Base-by-base conservation (phyloP, 2,329 filamentous ascomycete genomes). In the Eutypa lata region DNA sequence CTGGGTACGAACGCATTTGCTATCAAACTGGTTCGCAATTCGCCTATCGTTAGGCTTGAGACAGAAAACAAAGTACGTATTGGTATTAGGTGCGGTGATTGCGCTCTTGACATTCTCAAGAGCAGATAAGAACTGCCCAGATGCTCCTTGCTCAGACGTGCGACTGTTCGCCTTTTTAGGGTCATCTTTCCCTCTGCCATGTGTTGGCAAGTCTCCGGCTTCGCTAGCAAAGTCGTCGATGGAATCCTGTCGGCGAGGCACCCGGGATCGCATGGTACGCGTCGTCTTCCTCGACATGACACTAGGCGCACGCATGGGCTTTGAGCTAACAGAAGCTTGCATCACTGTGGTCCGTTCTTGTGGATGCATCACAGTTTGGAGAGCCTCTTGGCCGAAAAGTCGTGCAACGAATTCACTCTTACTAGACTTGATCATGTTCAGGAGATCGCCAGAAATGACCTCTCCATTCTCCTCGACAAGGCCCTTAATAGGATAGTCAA, bases 21-120 rank as follows among this genome's bases (percentile, higher is more conserved):
- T 97, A 71, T 99, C 94, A 63, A 97, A 99, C 66, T 99, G 94
- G 62, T 99, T 99, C 56, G 94, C 93, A 60, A 99, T 99, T 48
- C 94, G 86, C 50, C 94, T 84, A 68, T 99, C 94, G 62, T 99
- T 99, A 21, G 94, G 93, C 73, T 99, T 99, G 58, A 99, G 74
- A 66, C 94, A 99, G 72, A 99, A 97, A 44, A 99, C 83, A 63
- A 97, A 97, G 72, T 99, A 99, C 1, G 89, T 84, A 65, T 99
- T 99, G 11, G 91, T 89, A 65, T 91, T 90, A 3, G 87, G 83
- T 2, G 89, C 85, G 2, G 85, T 88, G 44, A 99, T 77, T 2
- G 91, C 92, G 63, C 93, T 92, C 53, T 87, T 95, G 53, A 99
- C 90, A 54, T 94, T 95, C 59, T 96, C 90, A 24, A 99, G 77